Evolutionary conservation across 805 yeast genomes (phyloP).

Genomic region (Vanderwaltozyma yarrowii): DNA sequence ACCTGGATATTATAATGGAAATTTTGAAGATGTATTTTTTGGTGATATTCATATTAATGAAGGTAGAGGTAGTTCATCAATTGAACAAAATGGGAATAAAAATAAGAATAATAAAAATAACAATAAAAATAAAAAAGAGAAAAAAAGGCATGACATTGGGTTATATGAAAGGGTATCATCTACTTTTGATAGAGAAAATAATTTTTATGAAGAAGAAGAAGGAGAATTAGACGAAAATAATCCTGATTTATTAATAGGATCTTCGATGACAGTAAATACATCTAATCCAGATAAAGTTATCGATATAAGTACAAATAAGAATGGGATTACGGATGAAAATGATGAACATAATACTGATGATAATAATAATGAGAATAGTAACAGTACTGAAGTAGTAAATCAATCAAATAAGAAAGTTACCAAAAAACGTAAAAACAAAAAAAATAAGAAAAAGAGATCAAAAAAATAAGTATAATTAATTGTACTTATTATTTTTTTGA

Average conservation of each 20-base stretch:
- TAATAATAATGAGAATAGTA: too few species aligned
- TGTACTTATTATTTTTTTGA: too few species aligned
- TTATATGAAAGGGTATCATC: constrained; percentile 29
- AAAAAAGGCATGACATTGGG: background rate
- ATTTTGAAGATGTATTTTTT: constrained; percentile 24
- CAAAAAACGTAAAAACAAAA: too few species aligned
- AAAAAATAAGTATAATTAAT: too few species aligned
- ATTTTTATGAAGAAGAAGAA: constrained; percentile 7
- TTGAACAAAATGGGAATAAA: background rate
- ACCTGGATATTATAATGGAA: constrained; percentile 53
- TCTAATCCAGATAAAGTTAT: too few species aligned
- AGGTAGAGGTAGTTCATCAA: constrained; percentile 1
- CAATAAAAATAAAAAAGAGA: background rate
- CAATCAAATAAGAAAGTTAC: too few species aligned
- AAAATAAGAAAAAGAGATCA: too few species aligned
- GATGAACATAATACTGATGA: too few species aligned
- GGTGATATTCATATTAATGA: constrained; percentile 1
- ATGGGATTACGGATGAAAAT: too few species aligned
- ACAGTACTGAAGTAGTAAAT: too few species aligned
- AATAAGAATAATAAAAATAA: background rate
- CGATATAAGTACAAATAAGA: too few species aligned
- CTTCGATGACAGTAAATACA: background rate
- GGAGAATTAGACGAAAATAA: too few species aligned
- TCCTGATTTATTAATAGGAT: background rate
- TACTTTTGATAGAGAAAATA: constrained; percentile 24